Evolutionary conservation across 2,329 filamentous ascomycete genomes (phyloP), one percentile per base, ranked within the genome.

Genomic region (Fusarium aywerte): DNA sequence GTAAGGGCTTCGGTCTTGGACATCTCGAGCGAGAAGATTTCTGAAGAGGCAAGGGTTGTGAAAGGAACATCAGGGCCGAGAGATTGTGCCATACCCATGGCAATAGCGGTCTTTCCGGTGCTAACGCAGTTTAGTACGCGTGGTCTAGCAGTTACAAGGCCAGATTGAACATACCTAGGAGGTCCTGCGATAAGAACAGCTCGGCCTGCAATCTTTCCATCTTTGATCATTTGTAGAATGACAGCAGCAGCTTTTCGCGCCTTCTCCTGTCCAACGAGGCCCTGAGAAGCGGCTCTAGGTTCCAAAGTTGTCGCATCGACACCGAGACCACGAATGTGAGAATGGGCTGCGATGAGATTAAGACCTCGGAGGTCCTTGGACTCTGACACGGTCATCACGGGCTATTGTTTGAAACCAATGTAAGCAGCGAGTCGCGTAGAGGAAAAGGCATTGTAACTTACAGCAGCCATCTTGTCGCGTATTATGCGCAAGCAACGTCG

Each of bases 1-100:
- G 95, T 97, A 33, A 99, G 88, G 49, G 96, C 95, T 80, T 99
- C 96, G 35, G 96, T 99, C 84, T 99, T 99, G 74, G 93, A 97
- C 95, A 99, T 98, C 80, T 99, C 96, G 76, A 98, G 87, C 25
- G 94, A 97, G 83, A 97, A 99, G 75, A 99, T 97, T 79, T 99
- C 96, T 60, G 94, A 97, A 15, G 94, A 93, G 40, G 96, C 93
- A 67, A 98, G 90, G 81, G 93, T 94, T 21, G 96, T 99, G 79
- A 99, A 99, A 5, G 96, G 96, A 3, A 97, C 94, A 78, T 99
- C 96, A 47, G 93, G 81, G 43, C 95, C 96, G 51, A 99, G 87
- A 29, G 94, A 97, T 79, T 99, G 96, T 35, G 96, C 91, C 94
- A 99, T 97, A 47, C 94, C 96, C 92, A 97, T 98, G 50, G 96